Evolutionary conservation across 768 basidiomycete genomes (phyloP).

Genomic region (Tricholoma flavovirens): DNA sequence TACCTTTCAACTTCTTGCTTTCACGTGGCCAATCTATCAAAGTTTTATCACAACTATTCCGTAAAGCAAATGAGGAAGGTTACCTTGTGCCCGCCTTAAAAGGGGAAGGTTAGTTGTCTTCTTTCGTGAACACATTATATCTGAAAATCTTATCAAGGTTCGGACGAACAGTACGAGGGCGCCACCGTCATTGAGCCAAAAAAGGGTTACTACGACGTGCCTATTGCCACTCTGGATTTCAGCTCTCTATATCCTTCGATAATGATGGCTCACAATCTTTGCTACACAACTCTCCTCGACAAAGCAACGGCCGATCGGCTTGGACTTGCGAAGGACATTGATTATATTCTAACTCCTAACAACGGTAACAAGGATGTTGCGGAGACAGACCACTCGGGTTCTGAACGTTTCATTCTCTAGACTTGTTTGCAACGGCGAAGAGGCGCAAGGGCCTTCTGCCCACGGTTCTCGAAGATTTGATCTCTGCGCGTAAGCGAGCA

Average conservation of each 20-base stretch:
- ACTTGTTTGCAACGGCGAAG: constrained; percentile 72
- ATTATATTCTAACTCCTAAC: constrained; percentile 94
- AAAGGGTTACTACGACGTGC: constrained; percentile 93
- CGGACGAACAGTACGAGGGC: constrained; percentile 97
- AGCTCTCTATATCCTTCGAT: constrained; percentile 98
- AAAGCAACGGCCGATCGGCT: constrained; percentile 73
- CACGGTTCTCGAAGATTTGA: constrained; percentile 88
- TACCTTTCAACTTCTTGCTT: constrained; percentile 95
- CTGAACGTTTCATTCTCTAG: constrained; percentile 32
- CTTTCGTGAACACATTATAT: background rate
- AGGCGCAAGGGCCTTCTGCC: constrained; percentile 87
- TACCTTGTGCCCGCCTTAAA: constrained; percentile 86
- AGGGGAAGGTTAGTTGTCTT: constrained; percentile 58
- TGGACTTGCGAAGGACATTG: constrained; percentile 71
- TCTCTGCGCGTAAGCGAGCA: constrained; percentile 89
- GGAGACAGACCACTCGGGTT: background rate
- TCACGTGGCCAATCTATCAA: constrained; percentile 98
- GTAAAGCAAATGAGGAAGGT: constrained; percentile 86
- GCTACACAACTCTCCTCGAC: constrained; percentile 95
- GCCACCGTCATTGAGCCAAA: constrained; percentile 98
- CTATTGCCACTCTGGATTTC: constrained; percentile 98
- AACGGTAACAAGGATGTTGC: constrained; percentile 53
- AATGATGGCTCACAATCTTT: constrained; percentile 99
- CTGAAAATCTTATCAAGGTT: constrained; percentile 37
- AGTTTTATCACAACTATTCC: constrained; percentile 91